Evolutionary conservation across 2,329 filamentous ascomycete genomes (phyloP).

Genomic region (Atkinsonella hypoxylon): DNA sequence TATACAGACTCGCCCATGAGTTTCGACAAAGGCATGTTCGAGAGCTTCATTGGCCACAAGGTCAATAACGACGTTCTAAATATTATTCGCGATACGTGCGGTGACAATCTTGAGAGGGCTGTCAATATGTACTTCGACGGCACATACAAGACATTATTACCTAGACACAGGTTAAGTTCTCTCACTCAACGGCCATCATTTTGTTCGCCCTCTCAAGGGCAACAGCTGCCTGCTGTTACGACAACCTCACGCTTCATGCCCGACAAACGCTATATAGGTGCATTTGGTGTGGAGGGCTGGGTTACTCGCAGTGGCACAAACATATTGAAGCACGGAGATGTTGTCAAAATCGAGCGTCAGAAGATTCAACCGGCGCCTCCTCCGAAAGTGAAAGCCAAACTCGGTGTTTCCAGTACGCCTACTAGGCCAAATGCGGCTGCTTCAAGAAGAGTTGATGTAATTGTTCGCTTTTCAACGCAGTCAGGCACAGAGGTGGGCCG

Average conservation of each 20-base stretch:
- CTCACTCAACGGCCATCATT: neutral
- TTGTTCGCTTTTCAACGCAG: slow-evolving; percentile 80
- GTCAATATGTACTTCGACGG: slow-evolving; percentile 62
- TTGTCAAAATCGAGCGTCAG: slow-evolving; percentile 76
- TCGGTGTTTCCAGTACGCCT: slow-evolving; percentile 21
- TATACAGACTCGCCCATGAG: slow-evolving; percentile 17
- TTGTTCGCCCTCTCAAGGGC: neutral
- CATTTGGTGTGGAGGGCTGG: slow-evolving; percentile 88
- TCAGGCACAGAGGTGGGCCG: slow-evolving; percentile 75
- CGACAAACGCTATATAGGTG: slow-evolving; percentile 63
- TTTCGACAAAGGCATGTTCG: slow-evolving; percentile 47
- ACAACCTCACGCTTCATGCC: slow-evolving; percentile 19
- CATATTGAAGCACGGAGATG: slow-evolving; percentile 68
- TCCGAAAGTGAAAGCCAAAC: slow-evolving; percentile 31
- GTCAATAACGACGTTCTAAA: slow-evolving; percentile 36
- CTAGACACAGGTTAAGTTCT: slow-evolving; percentile 4
- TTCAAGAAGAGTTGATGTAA: slow-evolving; percentile 63
- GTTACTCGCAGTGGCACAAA: slow-evolving; percentile 70
- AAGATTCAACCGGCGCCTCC: slow-evolving; percentile 52
- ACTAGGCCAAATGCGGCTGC: slow-evolving; percentile 32
- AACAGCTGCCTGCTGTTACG: neutral
- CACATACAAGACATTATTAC: slow-evolving; percentile 44
- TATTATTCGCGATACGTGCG: slow-evolving; percentile 41
- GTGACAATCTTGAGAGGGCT: slow-evolving; percentile 46
- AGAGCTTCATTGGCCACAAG: slow-evolving; percentile 47